phyloP scores from a whole-genome alignment of 257 asterid genomes.

The Solanum sejunctum region DNA sequence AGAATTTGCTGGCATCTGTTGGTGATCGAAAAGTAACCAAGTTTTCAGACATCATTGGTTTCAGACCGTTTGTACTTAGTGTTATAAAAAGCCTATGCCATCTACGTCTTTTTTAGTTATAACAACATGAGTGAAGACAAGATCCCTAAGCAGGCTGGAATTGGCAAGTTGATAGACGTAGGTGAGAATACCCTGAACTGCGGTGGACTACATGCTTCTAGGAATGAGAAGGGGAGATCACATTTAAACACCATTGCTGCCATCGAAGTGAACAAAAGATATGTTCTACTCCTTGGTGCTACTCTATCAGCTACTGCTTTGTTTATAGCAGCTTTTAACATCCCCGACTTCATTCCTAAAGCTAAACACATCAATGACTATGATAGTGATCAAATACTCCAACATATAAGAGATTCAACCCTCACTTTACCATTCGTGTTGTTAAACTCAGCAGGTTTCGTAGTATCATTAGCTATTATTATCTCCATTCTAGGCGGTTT shows the following conservation, averaged over 20 bases:
- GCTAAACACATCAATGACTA: neutral
- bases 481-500: neutral
- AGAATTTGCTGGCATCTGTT: neutral
- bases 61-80: neutral
- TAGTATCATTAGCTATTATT: neutral
- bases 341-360: neutral
- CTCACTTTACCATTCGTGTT: neutral
- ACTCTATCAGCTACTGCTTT: neutral
- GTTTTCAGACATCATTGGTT: neutral
- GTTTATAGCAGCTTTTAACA: neutral
- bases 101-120: neutral
- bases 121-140: neutral
- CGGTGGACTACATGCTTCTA: neutral
- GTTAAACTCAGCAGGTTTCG: neutral
- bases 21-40: neutral
- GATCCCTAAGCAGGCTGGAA: neutral
- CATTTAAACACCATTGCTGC: neutral
- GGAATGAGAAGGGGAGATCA: neutral
- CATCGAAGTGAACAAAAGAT: neutral
- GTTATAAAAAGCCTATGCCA: neutral
- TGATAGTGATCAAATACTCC: neutral
- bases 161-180: neutral
- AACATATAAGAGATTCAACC: neutral
- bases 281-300: neutral
- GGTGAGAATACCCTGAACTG: neutral